Conservation (phyloP, 108 stramenopile species). For the Nitzschia sp. region DNA sequence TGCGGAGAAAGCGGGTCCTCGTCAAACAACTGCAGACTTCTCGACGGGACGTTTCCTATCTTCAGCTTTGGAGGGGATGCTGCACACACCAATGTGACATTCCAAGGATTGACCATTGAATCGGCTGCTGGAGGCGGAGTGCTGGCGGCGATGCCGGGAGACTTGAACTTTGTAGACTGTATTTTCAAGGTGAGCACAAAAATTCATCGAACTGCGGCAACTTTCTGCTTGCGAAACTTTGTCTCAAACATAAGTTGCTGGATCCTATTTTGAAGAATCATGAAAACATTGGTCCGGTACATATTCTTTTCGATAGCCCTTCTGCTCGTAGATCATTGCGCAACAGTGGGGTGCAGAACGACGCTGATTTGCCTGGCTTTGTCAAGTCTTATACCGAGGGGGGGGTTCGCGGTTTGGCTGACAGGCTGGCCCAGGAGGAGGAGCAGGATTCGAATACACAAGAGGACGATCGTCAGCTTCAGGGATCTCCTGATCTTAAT, state of each 20-base stretch:
- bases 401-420: not conserved
- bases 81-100: slow-evolving; percentile 11
- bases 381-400: not conserved
- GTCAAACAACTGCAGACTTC: slow-evolving; percentile 29
- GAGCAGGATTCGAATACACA: not conserved
- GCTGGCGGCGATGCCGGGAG: slow-evolving; percentile 17
- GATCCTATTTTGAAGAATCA: not conserved
- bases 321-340: not conserved
- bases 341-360: not conserved
- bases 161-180: slow-evolving; percentile 33
- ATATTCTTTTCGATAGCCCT: not conserved
- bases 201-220: not conserved
- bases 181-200: slow-evolving; percentile 33
- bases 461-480: not conserved
- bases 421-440: not conserved
- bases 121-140: not conserved
- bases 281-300: not conserved
- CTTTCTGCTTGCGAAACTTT: too few species aligned
- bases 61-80: slow-evolving; percentile 2
- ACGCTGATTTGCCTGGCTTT: not conserved
- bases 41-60: slow-evolving; percentile 27
- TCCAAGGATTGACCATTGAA: slow-evolving; percentile 36
- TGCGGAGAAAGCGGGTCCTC: slow-evolving; percentile 37
- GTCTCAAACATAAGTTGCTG: too few species aligned
- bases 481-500: not conserved